Percentiles rank a stretch among this genome's conserved stretches.
Conservation (phyloP, 108 stramenopile species). For the Seminavis robusta region DNA sequence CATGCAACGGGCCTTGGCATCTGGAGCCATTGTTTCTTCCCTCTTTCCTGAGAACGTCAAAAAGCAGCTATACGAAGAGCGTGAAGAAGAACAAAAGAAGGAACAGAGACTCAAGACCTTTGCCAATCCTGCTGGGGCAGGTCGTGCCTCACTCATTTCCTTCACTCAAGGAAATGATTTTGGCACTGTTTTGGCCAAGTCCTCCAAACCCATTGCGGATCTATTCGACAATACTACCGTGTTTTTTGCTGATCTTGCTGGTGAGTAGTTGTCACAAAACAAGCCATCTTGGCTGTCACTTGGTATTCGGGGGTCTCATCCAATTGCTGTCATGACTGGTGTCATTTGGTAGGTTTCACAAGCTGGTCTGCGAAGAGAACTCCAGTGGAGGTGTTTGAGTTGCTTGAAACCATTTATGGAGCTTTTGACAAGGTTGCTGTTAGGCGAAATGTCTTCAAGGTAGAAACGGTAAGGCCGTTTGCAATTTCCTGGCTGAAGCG, state of each 20-base stretch:
- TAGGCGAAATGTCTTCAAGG: slow-evolving; percentile 41
- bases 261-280: background rate
- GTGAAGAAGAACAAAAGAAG: background rate
- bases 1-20: background rate
- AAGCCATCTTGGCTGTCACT: background rate
- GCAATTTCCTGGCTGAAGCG: too few species aligned
- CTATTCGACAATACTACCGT: background rate
- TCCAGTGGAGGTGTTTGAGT: slow-evolving; percentile 30
- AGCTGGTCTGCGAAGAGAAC: slow-evolving; percentile 4
- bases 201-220: slow-evolving; percentile 5
- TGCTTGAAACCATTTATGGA: slow-evolving; percentile 39
- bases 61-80: background rate
- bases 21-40: background rate
- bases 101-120: background rate
- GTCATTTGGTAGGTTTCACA: slow-evolving; percentile 2
- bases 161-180: too few species aligned
- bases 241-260: too few species aligned
- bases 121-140: background rate
- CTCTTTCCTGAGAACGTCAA: slow-evolving; percentile 3
- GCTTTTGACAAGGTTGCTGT: slow-evolving; percentile 37
- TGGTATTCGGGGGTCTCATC: too few species aligned
- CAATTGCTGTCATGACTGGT: background rate
- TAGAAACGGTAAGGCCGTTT: slow-evolving; percentile 46
- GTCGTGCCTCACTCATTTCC: background rate
- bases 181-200: too few species aligned